Percentiles rank a stretch among this genome's conserved stretches.
Evolutionary conservation across 2,329 filamentous ascomycete genomes (phyloP).

Genomic region (Rhynchosporium graminicola): DNA sequence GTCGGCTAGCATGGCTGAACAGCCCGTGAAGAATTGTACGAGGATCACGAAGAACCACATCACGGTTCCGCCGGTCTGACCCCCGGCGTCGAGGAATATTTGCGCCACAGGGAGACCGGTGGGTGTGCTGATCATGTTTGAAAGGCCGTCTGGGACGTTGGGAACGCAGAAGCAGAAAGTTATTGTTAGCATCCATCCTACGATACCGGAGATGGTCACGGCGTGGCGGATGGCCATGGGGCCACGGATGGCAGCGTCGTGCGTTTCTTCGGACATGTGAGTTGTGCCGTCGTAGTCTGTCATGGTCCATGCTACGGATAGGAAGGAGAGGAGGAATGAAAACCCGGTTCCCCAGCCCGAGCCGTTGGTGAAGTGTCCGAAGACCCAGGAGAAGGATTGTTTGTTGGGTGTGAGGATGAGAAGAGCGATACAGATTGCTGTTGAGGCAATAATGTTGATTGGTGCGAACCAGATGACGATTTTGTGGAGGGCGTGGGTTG

Average conservation of each 20-base stretch:
- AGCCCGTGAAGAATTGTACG: slow-evolving; percentile 66
- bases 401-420: slow-evolving; percentile 60
- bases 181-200: slow-evolving; percentile 65
- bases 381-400: slow-evolving; percentile 60
- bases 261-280: slow-evolving; percentile 68
- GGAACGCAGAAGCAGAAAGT: slow-evolving; percentile 63
- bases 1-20: slow-evolving; percentile 64
- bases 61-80: slow-evolving; percentile 54
- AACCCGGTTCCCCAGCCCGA: slow-evolving; percentile 64
- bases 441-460: slow-evolving; percentile 62
- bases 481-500: slow-evolving; percentile 58
- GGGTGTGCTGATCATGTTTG: slow-evolving; percentile 44
- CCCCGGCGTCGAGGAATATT: slow-evolving; percentile 61
- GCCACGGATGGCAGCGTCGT: slow-evolving; percentile 60
- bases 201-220: slow-evolving; percentile 58
- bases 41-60: slow-evolving; percentile 65
- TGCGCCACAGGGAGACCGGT: slow-evolving; percentile 62
- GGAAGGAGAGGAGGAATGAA: slow-evolving; percentile 60
- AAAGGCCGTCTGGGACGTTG: slow-evolving; percentile 57
- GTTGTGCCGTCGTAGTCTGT: slow-evolving; percentile 69
- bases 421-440: slow-evolving; percentile 60
- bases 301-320: slow-evolving; percentile 64
- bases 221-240: slow-evolving; percentile 60
- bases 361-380: slow-evolving; percentile 60
- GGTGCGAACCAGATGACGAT: slow-evolving; percentile 67